phyloP scores from a whole-genome alignment of 768 basidiomycete genomes.

The Trametes sanguinea region DNA sequence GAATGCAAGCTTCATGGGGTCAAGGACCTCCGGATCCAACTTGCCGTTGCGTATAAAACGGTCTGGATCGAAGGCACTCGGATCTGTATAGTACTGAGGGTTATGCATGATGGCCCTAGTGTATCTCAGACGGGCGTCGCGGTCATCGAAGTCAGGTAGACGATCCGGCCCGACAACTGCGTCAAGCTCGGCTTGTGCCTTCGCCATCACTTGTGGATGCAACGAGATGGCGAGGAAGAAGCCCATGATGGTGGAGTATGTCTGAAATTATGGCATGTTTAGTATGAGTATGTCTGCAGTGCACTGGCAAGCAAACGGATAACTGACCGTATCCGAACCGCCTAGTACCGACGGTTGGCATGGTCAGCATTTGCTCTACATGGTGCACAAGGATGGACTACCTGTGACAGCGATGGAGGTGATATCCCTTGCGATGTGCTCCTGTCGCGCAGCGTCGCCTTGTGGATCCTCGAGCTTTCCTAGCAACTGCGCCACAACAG shows the following conservation, averaged over 20 bases:
- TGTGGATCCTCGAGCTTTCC: neutral
- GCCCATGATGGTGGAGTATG: neutral
- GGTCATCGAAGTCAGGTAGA: slow-evolving; percentile 26
- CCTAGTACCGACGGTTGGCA: neutral
- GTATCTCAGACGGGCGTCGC: neutral
- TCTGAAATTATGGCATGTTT: neutral
- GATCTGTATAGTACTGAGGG: slow-evolving; percentile 13
- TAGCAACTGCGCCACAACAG: neutral
- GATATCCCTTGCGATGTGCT: neutral
- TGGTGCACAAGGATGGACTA: too few species aligned
- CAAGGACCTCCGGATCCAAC: slow-evolving; percentile 62
- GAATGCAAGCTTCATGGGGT: slow-evolving; percentile 29
- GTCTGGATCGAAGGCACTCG: slow-evolving; percentile 68
- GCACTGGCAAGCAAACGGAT: too few species aligned
- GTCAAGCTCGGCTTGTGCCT: slow-evolving; percentile 32
- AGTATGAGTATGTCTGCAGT: neutral
- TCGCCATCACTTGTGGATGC: slow-evolving; percentile 27
- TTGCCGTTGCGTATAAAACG: slow-evolving; percentile 52
- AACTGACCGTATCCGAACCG: slow-evolving; percentile 8
- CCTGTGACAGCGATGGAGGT: neutral
- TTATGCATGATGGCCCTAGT: slow-evolving; percentile 27
- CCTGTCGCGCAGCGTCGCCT: neutral
- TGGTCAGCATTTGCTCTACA: too few species aligned
- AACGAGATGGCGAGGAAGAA: slow-evolving; percentile 29
- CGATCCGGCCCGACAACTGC: slow-evolving; percentile 25